Conservation (phyloP, 1,284 basidiomycete species). For the Thelephora terrestris region DNA sequence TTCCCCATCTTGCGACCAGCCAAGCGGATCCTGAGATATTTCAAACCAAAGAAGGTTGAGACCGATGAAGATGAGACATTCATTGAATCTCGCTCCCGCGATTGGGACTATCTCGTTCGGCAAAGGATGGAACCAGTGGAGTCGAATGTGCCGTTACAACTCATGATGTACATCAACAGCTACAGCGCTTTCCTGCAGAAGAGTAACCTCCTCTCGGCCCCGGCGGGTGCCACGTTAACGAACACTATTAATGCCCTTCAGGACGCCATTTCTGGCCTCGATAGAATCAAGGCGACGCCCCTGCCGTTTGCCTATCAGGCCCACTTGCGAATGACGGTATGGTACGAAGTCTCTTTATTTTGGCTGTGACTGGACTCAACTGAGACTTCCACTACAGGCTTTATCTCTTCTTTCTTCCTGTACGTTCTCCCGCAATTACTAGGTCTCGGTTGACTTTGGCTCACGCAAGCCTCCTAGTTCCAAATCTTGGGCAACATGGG, state of each 20-base stretch:
- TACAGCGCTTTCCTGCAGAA: constrained; percentile 41
- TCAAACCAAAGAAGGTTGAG: constrained; percentile 8
- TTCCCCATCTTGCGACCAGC: constrained; percentile 47
- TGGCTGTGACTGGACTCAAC: not conserved
- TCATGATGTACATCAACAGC: constrained; percentile 44
- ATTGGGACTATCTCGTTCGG: constrained; percentile 19
- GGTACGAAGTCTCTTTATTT: constrained; percentile 26
- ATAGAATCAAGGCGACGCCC: constrained; percentile 55
- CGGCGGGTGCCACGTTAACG: constrained; percentile 40
- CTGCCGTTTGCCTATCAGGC: constrained; percentile 66
- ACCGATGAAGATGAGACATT: constrained; percentile 7
- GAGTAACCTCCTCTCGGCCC: constrained; percentile 35
- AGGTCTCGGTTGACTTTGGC: not conserved
- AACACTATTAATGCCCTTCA: constrained; percentile 37
- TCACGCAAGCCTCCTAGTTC: constrained; percentile 27
- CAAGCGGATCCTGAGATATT: constrained; percentile 10
- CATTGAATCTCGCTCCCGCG: constrained; percentile 3
- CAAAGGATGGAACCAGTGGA: constrained; percentile 36
- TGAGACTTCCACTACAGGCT: constrained; percentile 27
- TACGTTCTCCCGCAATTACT: constrained; percentile 19
- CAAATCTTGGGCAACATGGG: constrained; percentile 44
- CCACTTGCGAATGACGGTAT: constrained; percentile 53
- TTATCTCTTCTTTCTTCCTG: constrained; percentile 59
- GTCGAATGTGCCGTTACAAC: constrained; percentile 57
- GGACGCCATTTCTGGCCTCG: constrained; percentile 49